phyloP scores from a whole-genome alignment of 2,329 filamentous ascomycete species.

The Penicillium occitanis region DNA sequence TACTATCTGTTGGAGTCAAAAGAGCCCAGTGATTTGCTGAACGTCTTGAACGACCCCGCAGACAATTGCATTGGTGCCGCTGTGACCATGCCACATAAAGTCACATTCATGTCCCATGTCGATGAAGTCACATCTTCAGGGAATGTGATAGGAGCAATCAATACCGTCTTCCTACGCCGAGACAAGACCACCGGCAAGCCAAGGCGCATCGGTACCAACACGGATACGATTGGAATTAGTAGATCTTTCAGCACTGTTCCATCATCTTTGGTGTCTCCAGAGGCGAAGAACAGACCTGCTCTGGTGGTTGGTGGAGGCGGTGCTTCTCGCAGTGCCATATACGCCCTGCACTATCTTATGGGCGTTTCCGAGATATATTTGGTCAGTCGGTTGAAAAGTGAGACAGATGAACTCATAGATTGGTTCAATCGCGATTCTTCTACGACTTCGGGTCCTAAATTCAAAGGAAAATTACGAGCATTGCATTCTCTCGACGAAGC shows the following conservation, averaged over 20 bases:
- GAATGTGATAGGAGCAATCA: conserved; percentile 24
- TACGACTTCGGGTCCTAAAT: background rate
- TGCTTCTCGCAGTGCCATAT: conserved; percentile 27
- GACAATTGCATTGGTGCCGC: conserved; percentile 53
- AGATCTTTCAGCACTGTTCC: conserved; percentile 41
- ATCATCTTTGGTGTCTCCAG: background rate
- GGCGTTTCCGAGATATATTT: conserved; percentile 25
- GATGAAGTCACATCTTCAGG: conserved; percentile 66
- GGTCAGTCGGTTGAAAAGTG: conserved; percentile 25
- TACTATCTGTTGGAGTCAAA: conserved; percentile 22
- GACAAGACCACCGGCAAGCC: conserved; percentile 33
- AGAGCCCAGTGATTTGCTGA: conserved; percentile 13
- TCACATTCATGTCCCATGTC: conserved; percentile 67
- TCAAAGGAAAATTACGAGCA: conserved; percentile 21
- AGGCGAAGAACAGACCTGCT: conserved; percentile 20
- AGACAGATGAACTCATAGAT: conserved; percentile 25
- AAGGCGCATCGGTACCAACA: conserved; percentile 69
- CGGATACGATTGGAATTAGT: conserved; percentile 71
- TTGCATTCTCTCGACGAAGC: conserved; percentile 21
- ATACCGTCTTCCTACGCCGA: conserved; percentile 44
- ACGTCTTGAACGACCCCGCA: background rate
- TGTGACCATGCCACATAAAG: conserved; percentile 79
- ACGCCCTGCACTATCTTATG: conserved; percentile 28
- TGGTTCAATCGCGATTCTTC: conserved; percentile 16
- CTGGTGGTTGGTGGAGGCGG: conserved; percentile 27